Evolutionary conservation across 2,329 filamentous ascomycete genomes (phyloP).

Genomic region (Colletotrichum tabaci): DNA sequence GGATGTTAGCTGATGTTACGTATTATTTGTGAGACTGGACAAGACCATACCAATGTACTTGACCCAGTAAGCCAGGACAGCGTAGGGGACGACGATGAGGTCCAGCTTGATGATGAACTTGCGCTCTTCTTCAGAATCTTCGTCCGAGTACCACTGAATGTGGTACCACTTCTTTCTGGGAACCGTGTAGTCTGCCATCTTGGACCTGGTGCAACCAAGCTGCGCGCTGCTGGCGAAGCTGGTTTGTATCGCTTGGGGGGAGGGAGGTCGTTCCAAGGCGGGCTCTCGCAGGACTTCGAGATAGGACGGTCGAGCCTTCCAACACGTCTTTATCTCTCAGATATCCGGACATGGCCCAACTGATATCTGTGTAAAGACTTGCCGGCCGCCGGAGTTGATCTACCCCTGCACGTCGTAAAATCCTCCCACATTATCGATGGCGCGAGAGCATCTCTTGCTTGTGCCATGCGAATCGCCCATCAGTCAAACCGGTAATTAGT

Average conservation of each 20-base stretch:
- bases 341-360: background rate
- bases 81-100: conserved; percentile 53
- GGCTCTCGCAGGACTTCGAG: background rate
- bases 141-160: conserved; percentile 63
- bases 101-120: conserved; percentile 60
- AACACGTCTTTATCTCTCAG: background rate
- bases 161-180: conserved; percentile 53
- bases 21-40: background rate
- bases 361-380: conserved; percentile 20
- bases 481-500: conserved; percentile 5
- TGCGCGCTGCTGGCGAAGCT: background rate
- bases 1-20: background rate
- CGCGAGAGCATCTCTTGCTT: conserved; percentile 33
- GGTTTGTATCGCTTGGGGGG: background rate
- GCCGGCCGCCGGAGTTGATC: background rate
- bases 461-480: conserved; percentile 26
- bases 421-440: conserved; percentile 21
- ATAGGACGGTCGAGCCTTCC: background rate
- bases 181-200: conserved; percentile 24
- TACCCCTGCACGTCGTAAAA: conserved; percentile 6
- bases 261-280: background rate
- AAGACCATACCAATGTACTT: conserved; percentile 45
- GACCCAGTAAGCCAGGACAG: conserved; percentile 49
- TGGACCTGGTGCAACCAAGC: background rate
- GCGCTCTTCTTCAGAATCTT: conserved; percentile 62